phyloP scores from a whole-genome alignment of 768 basidiomycete genomes.

The Rhodocollybia butyracea region DNA sequence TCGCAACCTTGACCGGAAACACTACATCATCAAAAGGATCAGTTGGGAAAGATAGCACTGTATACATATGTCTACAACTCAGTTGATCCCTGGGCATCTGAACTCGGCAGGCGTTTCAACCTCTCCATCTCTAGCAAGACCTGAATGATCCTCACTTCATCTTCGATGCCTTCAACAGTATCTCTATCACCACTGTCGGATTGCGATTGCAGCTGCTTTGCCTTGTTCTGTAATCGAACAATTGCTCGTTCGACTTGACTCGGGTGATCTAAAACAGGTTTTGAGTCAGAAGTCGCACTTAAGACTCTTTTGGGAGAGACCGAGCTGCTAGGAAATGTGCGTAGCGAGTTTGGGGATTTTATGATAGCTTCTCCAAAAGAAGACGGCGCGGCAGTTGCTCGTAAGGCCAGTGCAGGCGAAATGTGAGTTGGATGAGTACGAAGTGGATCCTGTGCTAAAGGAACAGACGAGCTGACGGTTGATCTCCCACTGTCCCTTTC shows the following conservation, averaged over 20 bases:
- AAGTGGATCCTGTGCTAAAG: neutral
- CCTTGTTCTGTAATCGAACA: neutral
- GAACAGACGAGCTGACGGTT: neutral
- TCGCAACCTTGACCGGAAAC: no score
- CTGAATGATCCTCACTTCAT: neutral
- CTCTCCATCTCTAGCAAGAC: neutral
- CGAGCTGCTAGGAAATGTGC: neutral
- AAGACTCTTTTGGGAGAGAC: neutral
- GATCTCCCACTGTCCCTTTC: neutral
- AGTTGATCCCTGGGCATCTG: no score
- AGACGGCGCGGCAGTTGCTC: neutral
- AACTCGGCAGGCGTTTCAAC: neutral
- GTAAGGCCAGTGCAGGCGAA: neutral
- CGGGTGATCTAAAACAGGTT: neutral
- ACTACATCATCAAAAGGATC: no score
- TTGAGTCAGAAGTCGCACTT: neutral
- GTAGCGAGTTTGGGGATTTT: no score
- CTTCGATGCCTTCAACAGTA: neutral
- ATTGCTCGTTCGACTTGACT: neutral
- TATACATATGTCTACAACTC: no score
- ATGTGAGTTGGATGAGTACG: neutral
- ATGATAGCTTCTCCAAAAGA: neutral
- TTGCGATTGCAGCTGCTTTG: neutral
- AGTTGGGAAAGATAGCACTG: no score
- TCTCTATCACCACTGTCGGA: neutral